phyloP scores from a whole-genome alignment of 148 eudicot genomes.

The Chenopodium album region DNA sequence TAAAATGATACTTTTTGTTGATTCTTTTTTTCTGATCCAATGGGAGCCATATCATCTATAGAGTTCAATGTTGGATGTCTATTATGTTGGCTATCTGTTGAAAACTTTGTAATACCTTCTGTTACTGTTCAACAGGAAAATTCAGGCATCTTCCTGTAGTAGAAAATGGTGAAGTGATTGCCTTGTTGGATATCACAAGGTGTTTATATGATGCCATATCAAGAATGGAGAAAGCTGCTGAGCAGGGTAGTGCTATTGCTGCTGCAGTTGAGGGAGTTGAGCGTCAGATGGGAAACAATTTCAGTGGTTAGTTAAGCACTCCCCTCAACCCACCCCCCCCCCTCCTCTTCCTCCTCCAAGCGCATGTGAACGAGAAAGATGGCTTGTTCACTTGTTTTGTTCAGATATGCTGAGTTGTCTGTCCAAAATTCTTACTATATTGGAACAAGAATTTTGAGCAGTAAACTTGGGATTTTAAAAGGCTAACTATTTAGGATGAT shows the following conservation, averaged over 20 bases:
- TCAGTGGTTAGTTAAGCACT: slow-evolving; percentile 52
- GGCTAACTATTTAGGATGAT: background rate
- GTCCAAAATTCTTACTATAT: background rate
- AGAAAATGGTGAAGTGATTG: slow-evolving; percentile 98
- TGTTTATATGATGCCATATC: slow-evolving; percentile 98
- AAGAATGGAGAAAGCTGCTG: slow-evolving; percentile 96
- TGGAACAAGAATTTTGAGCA: background rate
- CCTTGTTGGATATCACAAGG: slow-evolving; percentile 87
- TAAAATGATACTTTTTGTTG: background rate
- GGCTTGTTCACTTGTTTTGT: background rate
- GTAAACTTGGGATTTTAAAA: background rate
- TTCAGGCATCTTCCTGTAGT: slow-evolving; percentile 98
- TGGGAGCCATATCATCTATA: background rate
- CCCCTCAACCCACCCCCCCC: too few relatives aligned
- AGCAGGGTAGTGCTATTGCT: slow-evolving; percentile 96
- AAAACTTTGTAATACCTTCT: background rate
- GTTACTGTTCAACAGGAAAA: slow-evolving; percentile 53
- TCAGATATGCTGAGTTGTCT: background rate
- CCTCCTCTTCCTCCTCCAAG: too few relatives aligned
- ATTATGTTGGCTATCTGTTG: background rate
- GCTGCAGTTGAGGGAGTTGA: slow-evolving; percentile 99
- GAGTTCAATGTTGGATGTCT: background rate
- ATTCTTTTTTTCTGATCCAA: background rate
- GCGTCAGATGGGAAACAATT: slow-evolving; percentile 82
- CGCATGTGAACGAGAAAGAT: background rate